These are phyloP conservation scores for Samsoniella hepiali DNA, from an alignment of 2,329 filamentous ascomycete genomes.

Conservation along the genomic window DNA sequence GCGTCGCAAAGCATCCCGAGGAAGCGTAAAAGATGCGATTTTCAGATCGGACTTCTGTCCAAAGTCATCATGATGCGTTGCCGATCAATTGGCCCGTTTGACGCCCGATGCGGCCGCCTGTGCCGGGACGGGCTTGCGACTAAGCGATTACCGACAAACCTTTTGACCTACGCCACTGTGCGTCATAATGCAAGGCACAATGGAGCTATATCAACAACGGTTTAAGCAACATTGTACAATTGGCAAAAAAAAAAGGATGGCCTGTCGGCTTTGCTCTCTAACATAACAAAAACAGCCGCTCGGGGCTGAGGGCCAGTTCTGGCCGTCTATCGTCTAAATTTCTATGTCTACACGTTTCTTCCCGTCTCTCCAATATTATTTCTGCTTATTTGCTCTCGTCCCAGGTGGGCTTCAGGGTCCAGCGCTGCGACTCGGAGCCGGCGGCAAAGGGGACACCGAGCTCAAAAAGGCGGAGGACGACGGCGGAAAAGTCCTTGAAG, in stretches of 20 bases:
- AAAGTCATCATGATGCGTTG: not conserved
- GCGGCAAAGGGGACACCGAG: conserved; percentile 85
- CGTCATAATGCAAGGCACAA: not conserved
- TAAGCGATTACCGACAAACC: not conserved
- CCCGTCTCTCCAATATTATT: conserved; percentile 14
- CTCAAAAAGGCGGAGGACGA: conserved; percentile 81
- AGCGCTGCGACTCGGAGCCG: conserved; percentile 53
- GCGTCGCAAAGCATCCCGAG: not conserved
- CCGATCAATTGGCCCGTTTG: not conserved
- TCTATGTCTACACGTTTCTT: conserved; percentile 8
- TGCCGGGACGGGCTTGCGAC: not conserved
- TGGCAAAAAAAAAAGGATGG: not conserved
- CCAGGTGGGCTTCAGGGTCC: conserved; percentile 60
- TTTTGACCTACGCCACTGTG: not conserved
- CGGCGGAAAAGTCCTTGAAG: conserved; percentile 88
- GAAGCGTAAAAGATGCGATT: no score
- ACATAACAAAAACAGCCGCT: conserved; percentile 14
- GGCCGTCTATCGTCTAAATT: conserved; percentile 17
- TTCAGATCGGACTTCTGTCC: no score
- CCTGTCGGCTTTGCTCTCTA: conserved; percentile 6
- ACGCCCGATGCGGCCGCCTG: not conserved
- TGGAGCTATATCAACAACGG: not conserved
- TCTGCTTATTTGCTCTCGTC: conserved; percentile 30
- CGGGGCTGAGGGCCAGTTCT: conserved; percentile 7
- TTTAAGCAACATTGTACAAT: not conserved